phyloP scores from a whole-genome alignment of 2,329 filamentous ascomycete species.

The Setomelanomma holmii region DNA sequence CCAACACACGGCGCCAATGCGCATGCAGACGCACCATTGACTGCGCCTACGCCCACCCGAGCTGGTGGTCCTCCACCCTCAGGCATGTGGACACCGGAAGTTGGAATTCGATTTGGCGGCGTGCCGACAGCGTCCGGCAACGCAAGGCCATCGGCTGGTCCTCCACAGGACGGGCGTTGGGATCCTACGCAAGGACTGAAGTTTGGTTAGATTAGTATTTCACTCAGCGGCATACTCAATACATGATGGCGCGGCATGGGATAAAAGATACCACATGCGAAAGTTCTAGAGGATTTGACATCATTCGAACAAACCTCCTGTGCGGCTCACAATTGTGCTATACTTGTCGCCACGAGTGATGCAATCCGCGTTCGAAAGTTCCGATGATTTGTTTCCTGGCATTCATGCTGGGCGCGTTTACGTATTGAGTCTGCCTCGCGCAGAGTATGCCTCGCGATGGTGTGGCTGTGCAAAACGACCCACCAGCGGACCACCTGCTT shows the following conservation, averaged over 20 bases:
- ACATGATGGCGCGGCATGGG: conserved; percentile 1
- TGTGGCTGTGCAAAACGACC: conserved; percentile 30
- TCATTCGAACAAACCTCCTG: not conserved
- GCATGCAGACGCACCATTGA: conserved; percentile 61
- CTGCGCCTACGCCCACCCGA: conserved; percentile 55
- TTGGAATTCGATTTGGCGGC: conserved; percentile 79
- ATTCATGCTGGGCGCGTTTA: conserved; percentile 11
- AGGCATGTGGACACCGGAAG: conserved; percentile 78
- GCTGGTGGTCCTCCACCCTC: conserved; percentile 49
- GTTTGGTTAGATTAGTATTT: conserved; percentile 38
- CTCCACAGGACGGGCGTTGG: conserved; percentile 48
- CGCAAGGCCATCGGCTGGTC: conserved; percentile 40
- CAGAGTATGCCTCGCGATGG: conserved; percentile 30
- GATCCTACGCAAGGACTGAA: conserved; percentile 49
- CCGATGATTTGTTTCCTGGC: conserved; percentile 6
- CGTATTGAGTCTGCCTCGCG: conserved; percentile 33
- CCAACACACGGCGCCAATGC: conserved; percentile 62
- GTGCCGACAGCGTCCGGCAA: conserved; percentile 40
- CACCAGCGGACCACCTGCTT: not conserved
- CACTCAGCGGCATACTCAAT: not conserved
- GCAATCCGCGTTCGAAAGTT: conserved; percentile 6
- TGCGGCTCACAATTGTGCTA: not conserved
- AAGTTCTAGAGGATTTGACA: not conserved
- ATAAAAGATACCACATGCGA: not conserved
- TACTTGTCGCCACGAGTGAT: conserved; percentile 1